Conservation (phyloP, 164 flowering plant species). For the Nelumbo lutea region DNA sequence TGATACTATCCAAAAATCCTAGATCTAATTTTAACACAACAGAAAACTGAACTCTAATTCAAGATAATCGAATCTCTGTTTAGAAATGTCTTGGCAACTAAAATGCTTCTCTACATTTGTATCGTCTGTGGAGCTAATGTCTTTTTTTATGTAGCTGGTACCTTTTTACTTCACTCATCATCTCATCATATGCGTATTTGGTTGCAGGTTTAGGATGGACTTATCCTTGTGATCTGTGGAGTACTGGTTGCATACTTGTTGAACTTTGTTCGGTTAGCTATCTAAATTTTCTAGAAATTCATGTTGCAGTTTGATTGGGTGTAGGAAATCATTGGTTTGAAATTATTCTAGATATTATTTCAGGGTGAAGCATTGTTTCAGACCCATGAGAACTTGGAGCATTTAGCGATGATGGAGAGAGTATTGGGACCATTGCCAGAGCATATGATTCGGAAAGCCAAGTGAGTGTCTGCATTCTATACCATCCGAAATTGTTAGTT, state of each 20-base stretch:
- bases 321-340: background rate
- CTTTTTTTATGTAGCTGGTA: background rate
- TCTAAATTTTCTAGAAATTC: background rate
- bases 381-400: conserved; percentile 90
- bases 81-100: too few relatives aligned
- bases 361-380: conserved; percentile 85
- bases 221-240: conserved; percentile 95
- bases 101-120: background rate
- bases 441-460: conserved; percentile 58
- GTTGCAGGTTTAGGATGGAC: conserved; percentile 86
- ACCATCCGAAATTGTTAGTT: background rate
- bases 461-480: conserved; percentile 30
- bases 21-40: too few relatives aligned
- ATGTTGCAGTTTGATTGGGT: background rate
- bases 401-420: conserved; percentile 94
- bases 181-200: background rate
- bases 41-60: too few relatives aligned
- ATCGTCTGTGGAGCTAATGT: background rate
- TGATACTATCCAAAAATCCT: too few relatives aligned
- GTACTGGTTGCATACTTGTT: conserved; percentile 85
- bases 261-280: conserved; percentile 78
- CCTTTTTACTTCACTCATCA: background rate
- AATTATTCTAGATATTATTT: conserved; percentile 12
- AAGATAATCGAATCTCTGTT: too few relatives aligned
- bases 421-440: conserved; percentile 76